These are phyloP conservation scores for Limnomonas spitsbergensis DNA, from an alignment of 139 green algal genomes.

Conservation along the genomic window DNA sequence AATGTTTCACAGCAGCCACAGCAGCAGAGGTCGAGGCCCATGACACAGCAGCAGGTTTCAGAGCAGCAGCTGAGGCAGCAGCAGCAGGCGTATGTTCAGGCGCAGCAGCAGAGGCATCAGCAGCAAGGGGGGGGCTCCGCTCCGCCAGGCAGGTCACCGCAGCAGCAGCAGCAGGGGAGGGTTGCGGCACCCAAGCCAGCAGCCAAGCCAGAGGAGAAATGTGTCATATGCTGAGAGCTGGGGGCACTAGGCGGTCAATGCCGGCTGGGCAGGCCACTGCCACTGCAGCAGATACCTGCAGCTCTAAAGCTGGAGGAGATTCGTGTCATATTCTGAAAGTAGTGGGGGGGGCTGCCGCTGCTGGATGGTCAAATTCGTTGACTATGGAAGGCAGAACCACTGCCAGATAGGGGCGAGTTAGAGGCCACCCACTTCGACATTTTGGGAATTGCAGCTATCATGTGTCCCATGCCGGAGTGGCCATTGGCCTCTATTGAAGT, in stretches of 20 bases:
- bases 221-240: not conserved
- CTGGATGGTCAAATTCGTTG: not conserved
- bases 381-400: no score
- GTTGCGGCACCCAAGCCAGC: not conserved
- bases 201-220: not conserved
- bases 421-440: no score
- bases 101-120: not conserved
- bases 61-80: conserved; percentile 12
- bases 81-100: not conserved
- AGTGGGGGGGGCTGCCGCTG: not conserved
- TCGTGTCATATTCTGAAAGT: not conserved
- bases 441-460: no score
- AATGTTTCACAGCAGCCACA: not conserved
- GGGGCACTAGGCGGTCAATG: no score
- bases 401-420: no score
- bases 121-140: not conserved
- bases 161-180: not conserved
- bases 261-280: not conserved
- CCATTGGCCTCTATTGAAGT: no score
- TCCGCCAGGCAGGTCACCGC: not conserved
- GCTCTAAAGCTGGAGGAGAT: not conserved
- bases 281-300: not conserved
- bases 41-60: conserved; percentile 6
- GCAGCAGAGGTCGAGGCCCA: not conserved
- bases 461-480: no score